phyloP scores from a whole-genome alignment of 2,329 filamentous ascomycete genomes.

The Pseudohalonectria lignicola region DNA sequence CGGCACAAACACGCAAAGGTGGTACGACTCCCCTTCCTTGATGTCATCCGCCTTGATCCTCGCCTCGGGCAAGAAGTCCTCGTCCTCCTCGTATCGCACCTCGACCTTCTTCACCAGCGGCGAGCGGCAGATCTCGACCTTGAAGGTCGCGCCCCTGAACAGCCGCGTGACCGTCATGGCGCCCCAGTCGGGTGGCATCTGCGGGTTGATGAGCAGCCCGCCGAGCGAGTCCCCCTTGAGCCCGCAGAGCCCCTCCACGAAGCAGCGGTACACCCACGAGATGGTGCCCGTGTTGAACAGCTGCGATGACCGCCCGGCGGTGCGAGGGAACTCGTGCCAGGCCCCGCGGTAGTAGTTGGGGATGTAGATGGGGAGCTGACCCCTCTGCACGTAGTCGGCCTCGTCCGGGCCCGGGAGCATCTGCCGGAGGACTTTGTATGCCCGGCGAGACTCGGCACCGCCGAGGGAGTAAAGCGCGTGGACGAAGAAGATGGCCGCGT shows the following conservation, averaged over 20 bases:
- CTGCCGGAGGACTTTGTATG: slow-evolving; percentile 36
- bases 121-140: slow-evolving; percentile 28
- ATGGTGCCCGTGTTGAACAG: slow-evolving; percentile 49
- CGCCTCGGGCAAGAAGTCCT: slow-evolving; percentile 23
- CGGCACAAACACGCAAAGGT: slow-evolving; percentile 24
- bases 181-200: slow-evolving; percentile 38
- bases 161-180: slow-evolving; percentile 31
- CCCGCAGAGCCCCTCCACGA: slow-evolving; percentile 44
- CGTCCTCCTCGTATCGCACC: slow-evolving; percentile 28
- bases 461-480: slow-evolving; percentile 40
- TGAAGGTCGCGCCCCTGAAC: slow-evolving; percentile 40
- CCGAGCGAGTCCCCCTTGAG: slow-evolving; percentile 36
- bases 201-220: slow-evolving; percentile 29
- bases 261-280: slow-evolving; percentile 43
- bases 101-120: slow-evolving; percentile 25
- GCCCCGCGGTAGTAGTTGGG: slow-evolving; percentile 48
- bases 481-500: slow-evolving; percentile 43
- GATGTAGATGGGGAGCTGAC: slow-evolving; percentile 45
- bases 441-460: slow-evolving; percentile 29
- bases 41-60: slow-evolving; percentile 25
- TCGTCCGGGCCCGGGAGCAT: slow-evolving; percentile 42
- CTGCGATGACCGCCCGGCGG: slow-evolving; percentile 43
- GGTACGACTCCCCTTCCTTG: slow-evolving; percentile 29
- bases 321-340: slow-evolving; percentile 34
- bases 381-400: slow-evolving; percentile 37